Conservation (phyloP, 2,329 filamentous ascomycete species). For the Uncinocarpus reesii region DNA sequence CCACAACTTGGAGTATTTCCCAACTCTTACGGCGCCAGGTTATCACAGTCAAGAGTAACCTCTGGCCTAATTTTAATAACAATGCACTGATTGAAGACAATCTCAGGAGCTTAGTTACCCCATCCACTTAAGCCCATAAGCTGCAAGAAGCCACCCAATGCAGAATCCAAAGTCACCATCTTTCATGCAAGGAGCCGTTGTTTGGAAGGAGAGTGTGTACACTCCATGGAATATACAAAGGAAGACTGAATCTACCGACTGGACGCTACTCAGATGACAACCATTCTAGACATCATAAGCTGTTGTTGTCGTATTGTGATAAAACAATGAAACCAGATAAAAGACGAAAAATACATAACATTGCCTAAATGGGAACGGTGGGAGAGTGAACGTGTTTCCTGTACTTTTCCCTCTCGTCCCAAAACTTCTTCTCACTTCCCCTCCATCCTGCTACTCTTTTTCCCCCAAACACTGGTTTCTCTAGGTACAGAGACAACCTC, state of each 20-base stretch:
- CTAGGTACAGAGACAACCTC: background rate
- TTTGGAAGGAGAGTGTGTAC: background rate
- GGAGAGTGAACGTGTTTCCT: background rate
- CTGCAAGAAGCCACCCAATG: background rate
- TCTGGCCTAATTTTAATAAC: too few species aligned
- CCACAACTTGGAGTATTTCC: too few species aligned
- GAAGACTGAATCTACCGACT: background rate
- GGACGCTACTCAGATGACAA: too few species aligned
- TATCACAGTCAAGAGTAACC: too few species aligned
- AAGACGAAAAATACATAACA: slow-evolving; percentile 4
- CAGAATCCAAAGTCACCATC: background rate
- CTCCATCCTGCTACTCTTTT: background rate
- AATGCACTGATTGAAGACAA: too few species aligned
- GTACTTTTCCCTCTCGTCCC: background rate
- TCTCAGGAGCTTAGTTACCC: too few species aligned
- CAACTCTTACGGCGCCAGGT: too few species aligned
- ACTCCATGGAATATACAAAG: background rate
- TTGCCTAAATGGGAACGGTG: slow-evolving; percentile 8
- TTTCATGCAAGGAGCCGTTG: slow-evolving; percentile 1
- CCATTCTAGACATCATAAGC: too few species aligned
- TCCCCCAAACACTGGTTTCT: background rate
- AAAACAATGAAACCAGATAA: background rate
- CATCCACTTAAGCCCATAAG: too few species aligned
- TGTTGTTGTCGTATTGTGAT: background rate
- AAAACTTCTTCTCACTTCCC: background rate